A percentile compares a stretch with the other conserved stretches of the same genome.
These are phyloP conservation scores for Lentinula boryana DNA, from an alignment of 768 basidiomycete species.

Conservation along the genomic window DNA sequence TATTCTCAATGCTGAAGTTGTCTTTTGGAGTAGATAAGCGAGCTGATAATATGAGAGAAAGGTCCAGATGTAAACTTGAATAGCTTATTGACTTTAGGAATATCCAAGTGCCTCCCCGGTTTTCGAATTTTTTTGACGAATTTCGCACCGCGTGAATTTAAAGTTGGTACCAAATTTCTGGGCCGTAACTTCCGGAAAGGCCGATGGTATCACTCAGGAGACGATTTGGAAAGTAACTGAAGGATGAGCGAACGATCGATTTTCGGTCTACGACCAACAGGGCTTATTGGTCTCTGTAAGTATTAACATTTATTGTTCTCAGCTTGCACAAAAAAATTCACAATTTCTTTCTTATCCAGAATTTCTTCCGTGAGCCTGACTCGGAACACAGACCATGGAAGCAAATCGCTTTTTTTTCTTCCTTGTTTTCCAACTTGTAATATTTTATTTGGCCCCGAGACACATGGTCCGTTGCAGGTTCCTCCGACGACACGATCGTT, in stretches of 20 bases:
- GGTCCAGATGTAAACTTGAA: not conserved
- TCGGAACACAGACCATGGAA: not conserved
- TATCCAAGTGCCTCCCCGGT: not conserved
- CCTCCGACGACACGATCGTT: not conserved
- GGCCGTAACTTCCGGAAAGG: not conserved
- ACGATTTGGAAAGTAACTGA: not conserved
- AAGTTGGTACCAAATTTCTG: not conserved
- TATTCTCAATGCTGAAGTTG: not conserved
- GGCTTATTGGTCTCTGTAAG: not conserved
- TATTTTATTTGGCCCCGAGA: not conserved
- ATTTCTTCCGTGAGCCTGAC: not conserved
- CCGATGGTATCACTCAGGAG: not conserved
- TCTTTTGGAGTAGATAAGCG: not conserved
- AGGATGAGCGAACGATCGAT: not conserved
- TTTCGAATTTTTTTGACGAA: slow-evolving; percentile 1
- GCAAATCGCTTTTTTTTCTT: not conserved
- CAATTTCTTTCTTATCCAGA: not conserved
- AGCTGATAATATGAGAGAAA: not conserved
- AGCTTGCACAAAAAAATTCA: not conserved
- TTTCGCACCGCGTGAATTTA: not conserved
- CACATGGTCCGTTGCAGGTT: not conserved
- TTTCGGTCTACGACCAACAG: not conserved
- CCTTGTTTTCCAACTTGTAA: not conserved
- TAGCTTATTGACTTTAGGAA: not conserved
- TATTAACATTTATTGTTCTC: not conserved